phyloP scores from a whole-genome alignment of 2,329 filamentous ascomycete species.

The Stachybotrys chartarum region DNA sequence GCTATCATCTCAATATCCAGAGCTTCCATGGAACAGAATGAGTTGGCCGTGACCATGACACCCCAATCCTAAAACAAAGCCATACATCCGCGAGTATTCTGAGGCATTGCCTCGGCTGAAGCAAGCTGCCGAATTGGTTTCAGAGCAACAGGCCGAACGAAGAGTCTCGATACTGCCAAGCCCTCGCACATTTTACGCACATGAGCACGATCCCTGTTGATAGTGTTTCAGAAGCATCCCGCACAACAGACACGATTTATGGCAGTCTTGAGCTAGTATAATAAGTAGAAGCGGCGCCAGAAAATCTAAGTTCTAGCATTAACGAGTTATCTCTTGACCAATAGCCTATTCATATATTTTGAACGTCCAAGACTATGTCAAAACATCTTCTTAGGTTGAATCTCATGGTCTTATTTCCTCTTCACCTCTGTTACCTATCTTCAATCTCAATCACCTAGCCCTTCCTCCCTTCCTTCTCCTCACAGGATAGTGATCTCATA shows the following conservation, averaged over 20 bases:
- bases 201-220: not conserved
- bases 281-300: slow-evolving; percentile 46
- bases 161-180: slow-evolving; percentile 35
- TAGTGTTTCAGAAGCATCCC: slow-evolving; percentile 34
- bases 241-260: slow-evolving; percentile 51
- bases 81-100: slow-evolving; percentile 31
- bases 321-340: no score
- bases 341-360: no score
- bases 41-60: slow-evolving; percentile 34
- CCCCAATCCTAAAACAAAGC: slow-evolving; percentile 34
- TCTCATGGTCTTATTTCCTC: no score
- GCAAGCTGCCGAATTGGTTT: slow-evolving; percentile 24
- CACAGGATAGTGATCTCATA: slow-evolving; percentile 1
- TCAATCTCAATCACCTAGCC: no score
- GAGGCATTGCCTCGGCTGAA: slow-evolving; percentile 25
- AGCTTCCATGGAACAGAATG: slow-evolving; percentile 44
- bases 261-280: slow-evolving; percentile 50
- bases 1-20: slow-evolving; percentile 21
- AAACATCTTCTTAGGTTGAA: no score
- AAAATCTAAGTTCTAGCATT: no score
- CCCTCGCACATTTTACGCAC: slow-evolving; percentile 29
- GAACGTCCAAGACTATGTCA: no score
- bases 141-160: slow-evolving; percentile 32
- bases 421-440: no score
- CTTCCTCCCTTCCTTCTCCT: not conserved